These are phyloP conservation scores for Fomitopsis schrenkii DNA, from an alignment of 1,284 basidiomycete species.

Conservation along the genomic window DNA sequence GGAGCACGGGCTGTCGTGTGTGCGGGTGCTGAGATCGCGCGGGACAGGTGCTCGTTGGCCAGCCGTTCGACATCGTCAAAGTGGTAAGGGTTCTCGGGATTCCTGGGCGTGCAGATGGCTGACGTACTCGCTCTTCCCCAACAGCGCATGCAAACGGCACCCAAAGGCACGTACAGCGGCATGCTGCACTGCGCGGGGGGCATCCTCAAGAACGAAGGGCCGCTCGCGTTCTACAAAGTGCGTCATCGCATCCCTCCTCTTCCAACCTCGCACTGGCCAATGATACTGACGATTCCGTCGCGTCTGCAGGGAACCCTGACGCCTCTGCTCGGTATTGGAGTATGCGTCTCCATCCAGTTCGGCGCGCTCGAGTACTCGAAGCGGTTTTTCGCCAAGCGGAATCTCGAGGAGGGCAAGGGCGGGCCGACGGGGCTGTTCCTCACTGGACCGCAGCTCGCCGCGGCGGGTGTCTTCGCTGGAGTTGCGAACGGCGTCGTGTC, in stretches of 20 bases:
- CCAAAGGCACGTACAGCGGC: conserved; percentile 84
- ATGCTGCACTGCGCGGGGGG: conserved; percentile 88
- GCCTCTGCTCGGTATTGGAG: conserved; percentile 90
- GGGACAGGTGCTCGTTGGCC: conserved; percentile 80
- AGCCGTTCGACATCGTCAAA: conserved; percentile 97
- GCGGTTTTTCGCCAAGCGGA: conserved; percentile 70
- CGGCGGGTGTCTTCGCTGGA: conserved; percentile 82
- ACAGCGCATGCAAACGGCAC: conserved; percentile 91
- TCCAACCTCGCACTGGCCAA: neutral
- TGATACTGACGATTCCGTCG: neutral
- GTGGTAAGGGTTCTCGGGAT: conserved; percentile 52
- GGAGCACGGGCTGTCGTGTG: neutral
- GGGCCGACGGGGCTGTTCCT: conserved; percentile 58
- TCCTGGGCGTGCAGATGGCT: neutral
- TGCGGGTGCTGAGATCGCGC: conserved; percentile 3
- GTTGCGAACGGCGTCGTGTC: conserved; percentile 91
- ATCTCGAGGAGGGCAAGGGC: conserved; percentile 50
- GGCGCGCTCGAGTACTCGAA: conserved; percentile 89
- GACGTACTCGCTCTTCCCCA: conserved; percentile 11
- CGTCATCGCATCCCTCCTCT: neutral
- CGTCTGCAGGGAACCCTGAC: conserved; percentile 79
- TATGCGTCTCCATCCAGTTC: conserved; percentile 97
- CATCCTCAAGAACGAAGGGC: conserved; percentile 89
- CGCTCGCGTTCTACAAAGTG: conserved; percentile 95
- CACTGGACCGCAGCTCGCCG: conserved; percentile 64